Base-by-base conservation (phyloP, 331 rosid genomes). In the Phaseolus coccineus region DNA sequence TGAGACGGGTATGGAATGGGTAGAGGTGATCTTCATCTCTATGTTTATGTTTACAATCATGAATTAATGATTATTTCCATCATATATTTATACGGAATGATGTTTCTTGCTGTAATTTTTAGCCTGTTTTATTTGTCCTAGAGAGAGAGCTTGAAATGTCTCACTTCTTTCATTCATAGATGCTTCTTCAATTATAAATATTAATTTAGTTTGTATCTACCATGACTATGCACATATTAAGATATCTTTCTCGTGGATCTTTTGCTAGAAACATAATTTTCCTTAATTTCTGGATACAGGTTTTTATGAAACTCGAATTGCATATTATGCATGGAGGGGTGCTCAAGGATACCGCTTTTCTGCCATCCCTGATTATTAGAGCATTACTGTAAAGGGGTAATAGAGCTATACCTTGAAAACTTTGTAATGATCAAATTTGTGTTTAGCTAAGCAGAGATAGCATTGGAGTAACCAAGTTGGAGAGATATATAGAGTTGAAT, bases 261-360 rank as follows among this genome's bases (percentile, higher is more conserved):
- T 19, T 85, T 59, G 9, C 42, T 50, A 74, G 77, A 71, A 30
- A 50, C 47, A 56, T 48, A 24, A 71, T 40, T 67, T 42, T 3
- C 73, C 28, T 79, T 64, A 56, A 27, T 52, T 81, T 81, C 37
- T 83, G 78, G 58, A 48, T 82, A 85, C 89, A 93, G 97, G 98
- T 70, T 96, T 93, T 88, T 93, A 96, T 15, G 98, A 96, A 88
- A 96, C 97, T 71, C 89, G 97, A 63, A 79, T 91, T 56, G 98
- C 99, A 0, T 93, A 96, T 87, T 96, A 96, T 76, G 87, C 99
- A 35, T 93, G 96, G 96, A 83, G 98, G 83, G 98, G 98, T n/a
- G 96, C 87, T 63, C 74, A 88, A 57, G 98, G 98, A 77, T 96
- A 84, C 80, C 94, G 91, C 44, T 96, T 91, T 53, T 88, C 98